phyloP scores from a whole-genome alignment of 139 green algal species.

The Tetratostichococcus sp. region DNA sequence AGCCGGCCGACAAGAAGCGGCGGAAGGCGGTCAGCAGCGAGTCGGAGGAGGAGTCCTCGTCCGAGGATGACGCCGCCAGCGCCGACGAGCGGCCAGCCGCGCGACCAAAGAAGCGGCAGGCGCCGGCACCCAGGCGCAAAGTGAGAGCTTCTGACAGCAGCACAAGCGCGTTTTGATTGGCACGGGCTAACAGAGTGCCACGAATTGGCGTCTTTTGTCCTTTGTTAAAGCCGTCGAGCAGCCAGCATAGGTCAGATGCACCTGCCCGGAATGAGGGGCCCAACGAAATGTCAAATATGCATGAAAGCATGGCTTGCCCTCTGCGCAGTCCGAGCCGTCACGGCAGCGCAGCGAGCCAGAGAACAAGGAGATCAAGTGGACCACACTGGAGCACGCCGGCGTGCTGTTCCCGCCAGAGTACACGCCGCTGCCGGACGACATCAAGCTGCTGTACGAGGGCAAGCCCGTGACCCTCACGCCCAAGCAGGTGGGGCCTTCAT shows the following conservation, averaged over 20 bases:
- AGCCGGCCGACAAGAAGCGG: constrained; percentile 14
- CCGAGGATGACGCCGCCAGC: neutral
- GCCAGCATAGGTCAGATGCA: too few relatives aligned
- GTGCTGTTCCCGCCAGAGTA: constrained; percentile 97
- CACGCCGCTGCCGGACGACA: constrained; percentile 67
- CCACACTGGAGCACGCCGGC: constrained; percentile 79
- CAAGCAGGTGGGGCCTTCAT: constrained; percentile 66
- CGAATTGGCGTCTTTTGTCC: too few relatives aligned
- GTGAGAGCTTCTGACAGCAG: too few relatives aligned
- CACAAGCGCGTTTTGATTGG: too few relatives aligned
- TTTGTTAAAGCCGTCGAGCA: too few relatives aligned
- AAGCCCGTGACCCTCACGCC: constrained; percentile 85
- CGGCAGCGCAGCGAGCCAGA: constrained; percentile 7
- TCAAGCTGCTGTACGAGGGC: constrained; percentile 95
- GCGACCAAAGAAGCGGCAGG: neutral
- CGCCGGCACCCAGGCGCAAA: neutral
- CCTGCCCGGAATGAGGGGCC: too few relatives aligned
- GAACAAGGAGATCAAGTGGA: constrained; percentile 73
- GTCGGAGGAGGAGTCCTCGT: neutral
- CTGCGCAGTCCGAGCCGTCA: neutral
- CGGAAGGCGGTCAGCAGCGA: neutral
- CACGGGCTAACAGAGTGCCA: too few relatives aligned
- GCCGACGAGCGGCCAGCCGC: too few relatives aligned
- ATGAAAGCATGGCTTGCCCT: neutral
- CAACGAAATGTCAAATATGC: too few relatives aligned